Evolutionary conservation across 768 basidiomycete genomes (phyloP), one percentile per base, ranked within the genome.

Genomic region (Serendipita sp.): DNA sequence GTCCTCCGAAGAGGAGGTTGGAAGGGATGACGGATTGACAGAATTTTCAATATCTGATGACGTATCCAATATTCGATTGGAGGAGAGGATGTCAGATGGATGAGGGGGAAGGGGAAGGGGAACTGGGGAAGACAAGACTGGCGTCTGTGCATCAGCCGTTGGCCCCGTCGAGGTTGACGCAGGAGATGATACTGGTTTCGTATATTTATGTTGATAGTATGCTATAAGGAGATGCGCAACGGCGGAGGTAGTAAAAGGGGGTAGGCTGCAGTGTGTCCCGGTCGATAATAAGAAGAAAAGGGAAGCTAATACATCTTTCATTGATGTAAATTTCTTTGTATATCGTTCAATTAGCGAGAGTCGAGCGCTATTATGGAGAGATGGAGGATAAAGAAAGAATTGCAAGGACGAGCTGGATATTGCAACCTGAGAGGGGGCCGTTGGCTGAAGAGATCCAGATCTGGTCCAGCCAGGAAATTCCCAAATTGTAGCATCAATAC

Each of bases 1-100:
- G 18, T 18, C 30, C n/a, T 51, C 48, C 48, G 48, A 51, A 51
- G 48, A 51, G 56, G 37, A 38, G 56, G 56, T 60, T 60, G 56
- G 16, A 35, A 28, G 35, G 37, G 28, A 11, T 24, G n/a, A 60
- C 35, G n/a, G 18, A 18, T 10, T 60, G 56, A 60, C 35, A 2
- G 56, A 30, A 11, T 2, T 35, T 8, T 60, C n/a, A n/a, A 60
- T 38, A n/a, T 28, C 8, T 30, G 56, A 60, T 34, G 56, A 60
- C 37, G 37, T 35, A 38, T 30, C 18, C 24, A n/a, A 35, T 8
- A 4, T 34, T 34, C 56, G 10, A 38, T 60, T 38, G 8, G 56
- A 35, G 10, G 18, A 34, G 30, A 60, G 24, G 34, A 38, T 60
- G 35, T 32, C 28, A 34, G 56, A 60, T 10, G 56, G 56, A 37